Evolutionary conservation across 371 early-diverging fungal species (phyloP), one percentile per base, ranked within the genome.

Genomic region (Mortierella sp.): DNA sequence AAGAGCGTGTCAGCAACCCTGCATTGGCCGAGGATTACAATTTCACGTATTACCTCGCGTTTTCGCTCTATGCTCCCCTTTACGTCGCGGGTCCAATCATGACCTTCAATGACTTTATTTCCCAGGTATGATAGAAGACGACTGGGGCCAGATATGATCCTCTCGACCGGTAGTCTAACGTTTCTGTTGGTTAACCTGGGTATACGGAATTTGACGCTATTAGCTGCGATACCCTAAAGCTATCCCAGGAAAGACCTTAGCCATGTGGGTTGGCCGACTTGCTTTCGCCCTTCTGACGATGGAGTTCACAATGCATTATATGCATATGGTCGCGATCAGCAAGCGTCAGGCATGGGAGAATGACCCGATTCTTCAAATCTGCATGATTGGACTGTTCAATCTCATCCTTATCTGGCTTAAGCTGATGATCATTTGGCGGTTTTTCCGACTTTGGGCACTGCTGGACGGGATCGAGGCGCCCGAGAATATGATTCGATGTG

Each of bases 81-180:
- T 96, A 93, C 60, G 78, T 97, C 34, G 95, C 97, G 27, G 99
- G 99, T 0, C 99, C 99, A 8, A 96, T 98, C 51, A 90, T 97
- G 62, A 91, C 96, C 0, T 98, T 89, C 81, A 97, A 97, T 79
- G 90, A 94, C 62, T 97, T 94, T 75, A 72, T 92, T 4, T 86
- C 90, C 37, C 97, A 97, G 83, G 92, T 92, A 83, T 57, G 57
- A n/a, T n/a, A n/a, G n/a, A n/a, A n/a, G n/a, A n/a, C n/a, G n/a
- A n/a, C n/a, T n/a, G n/a, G n/a, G n/a, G n/a, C n/a, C n/a, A n/a
- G n/a, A n/a, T n/a, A n/a, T n/a, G n/a, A n/a, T n/a, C n/a, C n/a
- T n/a, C n/a, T n/a, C n/a, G n/a, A n/a, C n/a, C n/a, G n/a, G n/a
- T n/a, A n/a, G n/a, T n/a, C n/a, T n/a, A n/a, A n/a, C n/a, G n/a